Evolutionary conservation across 257 asterid species (phyloP), one percentile per base, ranked within the genome.

Genomic region (Solanum sparsipilum): DNA sequence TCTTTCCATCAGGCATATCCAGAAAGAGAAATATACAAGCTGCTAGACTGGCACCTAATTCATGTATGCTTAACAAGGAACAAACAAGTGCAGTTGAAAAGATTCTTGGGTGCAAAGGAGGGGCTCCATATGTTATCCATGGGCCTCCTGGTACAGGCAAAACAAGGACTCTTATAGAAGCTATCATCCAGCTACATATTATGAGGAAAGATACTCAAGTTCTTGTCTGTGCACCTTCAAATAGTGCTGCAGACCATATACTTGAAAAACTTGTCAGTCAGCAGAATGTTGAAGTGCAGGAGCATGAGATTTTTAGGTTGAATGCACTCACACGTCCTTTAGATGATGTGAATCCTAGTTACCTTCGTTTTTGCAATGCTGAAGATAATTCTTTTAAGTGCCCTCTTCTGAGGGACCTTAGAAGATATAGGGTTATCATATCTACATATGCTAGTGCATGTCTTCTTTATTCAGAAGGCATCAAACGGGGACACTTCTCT

Each of bases 81-180:
- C 99, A 97, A 90, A 85, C 58, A 74, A 79, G 74, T 34, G 98
- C 98, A 1, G 60, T 97, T 34, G 92, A 95, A 89, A 95, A 92
- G 96, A 94, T 97, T 86, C 93, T 94, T 83, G 92, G 97, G 68
- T 92, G 97, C 90, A 87, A 88, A 44, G 98, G 98, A 78, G 99
- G 96, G 72, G 91, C 95, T 71, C 98, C 99, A 6, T 97, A 94
- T 86, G 88, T 97, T 86, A 94, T 97, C 89, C 95, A 97, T 58
- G 99, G 99, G 16, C 99, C 99, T 63, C 99, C 99, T 6, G 99
- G 99, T 74, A 97, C 99, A 1, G 99, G 99, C 18, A 97, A 97
- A 91, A 95, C 99, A 3, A 91, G 86, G 94, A 95, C 98, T 67
- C 91, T 97, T 11, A 88, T 96, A 20, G 98, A 97, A 93, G 95